Evolutionary conservation across 352 stramenopile species (phyloP), one percentile per base, ranked within the genome.

Genomic region (Pythium dissimile): DNA sequence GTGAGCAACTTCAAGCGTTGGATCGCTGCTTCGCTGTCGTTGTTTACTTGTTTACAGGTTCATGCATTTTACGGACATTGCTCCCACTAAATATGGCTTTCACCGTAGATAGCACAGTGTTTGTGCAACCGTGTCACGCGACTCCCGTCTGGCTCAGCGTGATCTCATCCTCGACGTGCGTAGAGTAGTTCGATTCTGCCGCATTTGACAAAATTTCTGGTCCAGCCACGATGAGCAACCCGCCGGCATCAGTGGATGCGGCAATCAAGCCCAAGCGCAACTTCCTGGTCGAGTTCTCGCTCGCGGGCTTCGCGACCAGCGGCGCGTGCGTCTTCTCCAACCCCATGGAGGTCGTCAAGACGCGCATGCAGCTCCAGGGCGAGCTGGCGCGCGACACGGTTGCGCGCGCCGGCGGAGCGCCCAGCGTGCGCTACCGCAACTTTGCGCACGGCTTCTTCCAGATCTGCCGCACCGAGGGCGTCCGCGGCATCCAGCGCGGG

Each of bases 341-440:
- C 59, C 85, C 85, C n/a, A 94, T 95, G 83, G 85, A 95, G 64
- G 84, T 94, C 39, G 77, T 95, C 59, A 95, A 95, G 78, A 95
- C 85, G 52, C 85, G 85, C 58, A 93, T 95, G 85, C 85, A 95
- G 69, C 64, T 95, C 32, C 85, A 95, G 67, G 85, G 84, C 16
- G 85, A 95, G 56, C 72, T 95, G 24, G 74, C 82, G 16, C 72
- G 75, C 50, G 78, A 74, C 31, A 24, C 34, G 2, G 68, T 77
- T 9, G 75, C 68, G 2, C 59, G 67, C 10, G 41, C 27, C 15
- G 61, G 51, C 21, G 68, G 56, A 18, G 48, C 59, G 16, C 60
- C 64, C 12, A 73, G 72, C 2, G 69, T 90, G 46, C 79, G 74
- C 45, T 95, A 93, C 66, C 77, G 80, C 60, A 93, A 92, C 64